phyloP scores from a whole-genome alignment of 2,329 filamentous ascomycete genomes.

The Fusarium scirpi region DNA sequence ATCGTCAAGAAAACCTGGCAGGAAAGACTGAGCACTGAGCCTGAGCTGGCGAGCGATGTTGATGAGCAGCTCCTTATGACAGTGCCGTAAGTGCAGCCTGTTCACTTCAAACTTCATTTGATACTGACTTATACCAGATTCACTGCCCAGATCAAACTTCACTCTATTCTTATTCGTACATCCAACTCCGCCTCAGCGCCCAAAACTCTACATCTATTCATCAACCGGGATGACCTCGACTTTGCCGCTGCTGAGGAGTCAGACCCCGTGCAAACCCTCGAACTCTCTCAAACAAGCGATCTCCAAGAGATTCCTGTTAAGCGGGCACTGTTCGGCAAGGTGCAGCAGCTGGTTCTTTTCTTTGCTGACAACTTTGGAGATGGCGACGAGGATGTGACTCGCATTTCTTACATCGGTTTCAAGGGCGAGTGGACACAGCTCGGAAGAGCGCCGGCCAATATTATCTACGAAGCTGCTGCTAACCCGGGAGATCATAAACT shows the following conservation, averaged over 20 bases:
- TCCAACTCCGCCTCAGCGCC: conserved; percentile 78
- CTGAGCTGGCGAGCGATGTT: conserved; percentile 85
- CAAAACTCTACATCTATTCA: conserved; percentile 84
- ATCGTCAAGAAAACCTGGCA: conserved; percentile 93
- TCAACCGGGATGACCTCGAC: conserved; percentile 89
- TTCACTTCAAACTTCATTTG: not conserved
- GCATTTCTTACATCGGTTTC: conserved; percentile 87
- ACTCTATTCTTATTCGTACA: conserved; percentile 87
- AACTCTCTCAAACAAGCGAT: conserved; percentile 81
- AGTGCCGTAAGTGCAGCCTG: conserved; percentile 74
- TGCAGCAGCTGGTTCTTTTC: conserved; percentile 86
- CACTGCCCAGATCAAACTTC: conserved; percentile 91
- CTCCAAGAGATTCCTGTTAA: conserved; percentile 90
- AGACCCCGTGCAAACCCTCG: conserved; percentile 78
- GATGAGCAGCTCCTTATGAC: conserved; percentile 96
- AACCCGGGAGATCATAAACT: conserved; percentile 88
- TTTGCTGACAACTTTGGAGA: conserved; percentile 90
- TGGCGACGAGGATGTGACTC: conserved; percentile 83
- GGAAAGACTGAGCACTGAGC: conserved; percentile 76
- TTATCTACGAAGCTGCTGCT: conserved; percentile 93
- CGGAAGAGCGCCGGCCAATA: conserved; percentile 77
- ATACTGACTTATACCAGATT: conserved; percentile 68
- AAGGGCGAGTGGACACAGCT: conserved; percentile 93
- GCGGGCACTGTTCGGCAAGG: conserved; percentile 87
- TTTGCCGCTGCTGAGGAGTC: conserved; percentile 80